Evolutionary conservation across 2,329 filamentous ascomycete genomes (phyloP).

Genomic region (Intubia oerlemansii): DNA sequence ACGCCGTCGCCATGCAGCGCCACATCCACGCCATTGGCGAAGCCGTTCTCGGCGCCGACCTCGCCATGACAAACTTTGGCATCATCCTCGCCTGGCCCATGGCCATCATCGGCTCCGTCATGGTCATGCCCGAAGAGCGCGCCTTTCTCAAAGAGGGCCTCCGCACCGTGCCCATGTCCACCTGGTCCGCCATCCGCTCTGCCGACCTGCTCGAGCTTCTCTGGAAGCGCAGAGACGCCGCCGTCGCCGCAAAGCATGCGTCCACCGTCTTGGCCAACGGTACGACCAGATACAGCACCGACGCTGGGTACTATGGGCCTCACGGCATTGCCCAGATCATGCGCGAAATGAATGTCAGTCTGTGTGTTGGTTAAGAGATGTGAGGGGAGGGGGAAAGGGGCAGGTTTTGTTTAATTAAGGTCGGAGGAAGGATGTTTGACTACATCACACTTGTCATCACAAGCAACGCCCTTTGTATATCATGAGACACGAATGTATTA

Average conservation of each 20-base stretch:
- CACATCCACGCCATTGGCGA: slow-evolving; percentile 6
- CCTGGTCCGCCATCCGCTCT: slow-evolving; percentile 5
- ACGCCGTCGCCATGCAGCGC: slow-evolving; percentile 2
- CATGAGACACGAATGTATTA: too few relatives aligned
- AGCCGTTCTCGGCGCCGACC: slow-evolving; percentile 4
- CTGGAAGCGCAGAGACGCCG: slow-evolving; percentile 4
- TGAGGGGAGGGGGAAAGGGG: too few relatives aligned
- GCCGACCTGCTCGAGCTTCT: slow-evolving; percentile 6
- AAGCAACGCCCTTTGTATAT: too few relatives aligned
- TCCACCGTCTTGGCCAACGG: background rate
- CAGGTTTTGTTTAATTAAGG: too few relatives aligned
- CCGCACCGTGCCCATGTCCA: slow-evolving; percentile 3
- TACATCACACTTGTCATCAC: too few relatives aligned
- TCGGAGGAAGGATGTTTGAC: too few relatives aligned
- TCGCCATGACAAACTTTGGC: slow-evolving; percentile 7
- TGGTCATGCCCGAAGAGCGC: slow-evolving; percentile 4
- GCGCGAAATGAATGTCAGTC: slow-evolving; percentile 3
- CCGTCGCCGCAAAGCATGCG: background rate
- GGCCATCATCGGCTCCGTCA: slow-evolving; percentile 6
- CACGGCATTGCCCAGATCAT: slow-evolving; percentile 4
- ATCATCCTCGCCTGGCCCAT: slow-evolving; percentile 8
- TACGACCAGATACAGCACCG: background rate
- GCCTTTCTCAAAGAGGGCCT: slow-evolving; percentile 5
- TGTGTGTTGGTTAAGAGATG: slow-evolving; percentile 2
- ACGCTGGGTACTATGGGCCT: slow-evolving; percentile 4